Percentiles rank a stretch among this genome's conserved stretches.
These are phyloP conservation scores for Populus hybrid DNA, from an alignment of 441 rosid species.

Conservation along the genomic window DNA sequence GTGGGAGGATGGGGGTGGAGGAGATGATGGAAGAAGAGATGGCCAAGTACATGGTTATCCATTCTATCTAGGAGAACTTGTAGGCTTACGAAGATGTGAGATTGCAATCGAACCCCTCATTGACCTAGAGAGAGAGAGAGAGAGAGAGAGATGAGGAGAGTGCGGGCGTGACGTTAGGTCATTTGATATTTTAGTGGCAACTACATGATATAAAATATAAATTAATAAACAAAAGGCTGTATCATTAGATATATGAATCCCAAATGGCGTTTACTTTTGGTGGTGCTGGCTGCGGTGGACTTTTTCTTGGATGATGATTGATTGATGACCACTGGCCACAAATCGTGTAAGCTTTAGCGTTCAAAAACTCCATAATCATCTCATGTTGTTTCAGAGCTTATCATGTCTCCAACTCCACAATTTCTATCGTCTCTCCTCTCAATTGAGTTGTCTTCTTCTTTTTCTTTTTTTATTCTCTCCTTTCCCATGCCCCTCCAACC, in stretches of 20 bases:
- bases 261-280: conserved; percentile 49
- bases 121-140: conserved; percentile 6
- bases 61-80: background rate
- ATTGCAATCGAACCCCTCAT: background rate
- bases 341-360: background rate
- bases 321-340: conserved; percentile 8
- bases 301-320: conserved; percentile 12
- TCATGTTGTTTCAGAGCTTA: background rate
- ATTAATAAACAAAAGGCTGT: conserved; percentile 2
- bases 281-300: conserved; percentile 27
- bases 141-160: background rate
- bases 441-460: too few species aligned
- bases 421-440: too few species aligned
- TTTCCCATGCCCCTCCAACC: too few species aligned
- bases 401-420: too few species aligned
- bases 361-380: background rate
- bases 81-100: conserved; percentile 8
- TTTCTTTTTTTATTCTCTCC: too few species aligned
- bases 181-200: conserved; percentile 10
- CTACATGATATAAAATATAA: conserved; percentile 3
- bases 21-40: background rate
- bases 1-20: conserved; percentile 9
- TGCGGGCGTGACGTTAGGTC: conserved; percentile 17
- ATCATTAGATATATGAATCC: conserved; percentile 26
- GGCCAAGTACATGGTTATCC: background rate